Base-by-base conservation (phyloP, 441 rosid genomes). In the Kokia cookei region DNA sequence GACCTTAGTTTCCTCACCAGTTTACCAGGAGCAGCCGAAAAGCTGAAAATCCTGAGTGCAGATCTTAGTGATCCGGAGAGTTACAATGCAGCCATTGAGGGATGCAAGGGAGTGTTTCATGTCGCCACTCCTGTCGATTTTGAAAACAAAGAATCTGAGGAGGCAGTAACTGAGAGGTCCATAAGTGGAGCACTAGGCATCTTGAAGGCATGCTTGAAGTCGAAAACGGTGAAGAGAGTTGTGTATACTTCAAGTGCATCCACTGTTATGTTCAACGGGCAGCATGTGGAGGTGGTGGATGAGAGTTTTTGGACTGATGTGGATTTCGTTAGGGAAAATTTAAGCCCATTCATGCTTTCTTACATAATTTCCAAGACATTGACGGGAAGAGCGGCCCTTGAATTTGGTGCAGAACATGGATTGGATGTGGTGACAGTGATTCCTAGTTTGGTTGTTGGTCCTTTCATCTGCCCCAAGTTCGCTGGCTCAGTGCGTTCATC, bases 171-270 rank as follows among this genome's bases (percentile, higher is more conserved):
- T 1, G 78, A 79, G 71, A 83, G 85, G 71, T 74, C 90, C 42
- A 79, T 85, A 2, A 73, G 74, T 17, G 90, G 86, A 66, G 60
- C 83, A 26, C 62, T 74, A 69, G 91, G 91, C 11, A 80, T 86
- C 32, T 45, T 84, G 15, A 77, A 74, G 14, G 76, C 88, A 3
- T 80, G 82, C 78, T 29, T 79, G 70, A 79, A 76, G 12, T 75
- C 84, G 19, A 83, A 78, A 73, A 82, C 88, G 2, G 83, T 84
- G 55, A 80, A 77, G 72, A 77, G 86, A 1, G 79, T 84, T 26
- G 26, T 67, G 7, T 48, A 67, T 10, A 48, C 88, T 42, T 85
- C 88, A 0, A 81, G 87, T 70, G 32, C 65, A 3, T 45, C 84
- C 0, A 48, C 88, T 0, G 76, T 81, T 5, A 0, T 0, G 0